Base-by-base conservation (phyloP, 192 early-diverging fungal genomes). In the Umbelopsis isabellina region DNA sequence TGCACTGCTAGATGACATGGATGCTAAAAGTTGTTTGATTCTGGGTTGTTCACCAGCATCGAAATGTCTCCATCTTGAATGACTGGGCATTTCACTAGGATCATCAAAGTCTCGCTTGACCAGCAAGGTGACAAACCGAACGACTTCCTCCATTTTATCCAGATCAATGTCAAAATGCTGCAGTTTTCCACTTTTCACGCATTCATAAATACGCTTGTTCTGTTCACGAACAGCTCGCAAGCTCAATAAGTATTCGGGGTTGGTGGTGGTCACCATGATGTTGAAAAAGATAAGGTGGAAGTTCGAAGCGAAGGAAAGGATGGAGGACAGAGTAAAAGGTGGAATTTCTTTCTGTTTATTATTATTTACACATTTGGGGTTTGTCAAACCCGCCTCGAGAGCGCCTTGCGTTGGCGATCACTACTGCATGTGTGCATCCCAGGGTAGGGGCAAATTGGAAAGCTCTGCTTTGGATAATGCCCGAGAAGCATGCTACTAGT, bases 1-100 rank as follows among this genome's bases (percentile, higher is more conserved):
- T 23, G 68, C 48, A 49, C 79, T 80, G 25, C 77, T 77, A 2
- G 55, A 11, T 18, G 55, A 4, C 85, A 85, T 85, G 16, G 70
- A 55, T 47, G 84, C 75, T 13, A 82, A 49, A 30, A 94, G 74
- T 33, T 83, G 82, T 21, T 79, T 77, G 25, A 84, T 49, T 12
- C 86, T 83, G 33, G 83, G 79, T 18, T 75, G 66, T 25, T 79
- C 76, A 10, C 81, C 86, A 9, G 83, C 80, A 47, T 92, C 86
- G 79, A 95, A 98, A 49, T 95, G 95, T 48, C 96, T 87, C 90
- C 93, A 93, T 51, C 96, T 86, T 22, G 93, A 88, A 70, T 98
- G 94, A 4, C 88, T 86, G n/a, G 95, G 95, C 52, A 96, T 94
- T 55, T 74, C 65, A 66, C 93, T 90, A 23, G 94, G 81, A 1